Evolutionary conservation across 148 eudicot genomes (phyloP).

Genomic region (Suaeda aralocaspica): DNA sequence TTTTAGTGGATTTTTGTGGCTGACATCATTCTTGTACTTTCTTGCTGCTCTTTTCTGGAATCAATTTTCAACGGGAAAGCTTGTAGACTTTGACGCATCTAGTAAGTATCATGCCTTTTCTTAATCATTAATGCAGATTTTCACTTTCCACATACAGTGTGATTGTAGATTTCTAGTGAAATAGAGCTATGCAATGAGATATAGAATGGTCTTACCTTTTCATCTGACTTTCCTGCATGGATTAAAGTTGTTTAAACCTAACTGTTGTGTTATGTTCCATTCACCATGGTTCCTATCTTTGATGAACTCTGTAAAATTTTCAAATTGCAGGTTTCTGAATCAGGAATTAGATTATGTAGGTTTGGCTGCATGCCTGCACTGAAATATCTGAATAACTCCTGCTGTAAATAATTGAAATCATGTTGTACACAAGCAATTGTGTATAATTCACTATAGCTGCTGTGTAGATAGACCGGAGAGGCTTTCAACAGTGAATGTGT

Average conservation of each 20-base stretch:
- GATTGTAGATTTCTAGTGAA: not conserved
- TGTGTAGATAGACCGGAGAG: not conserved
- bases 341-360: slow-evolving; percentile 10
- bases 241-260: not conserved
- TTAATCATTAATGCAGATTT: not conserved
- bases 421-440: slow-evolving; percentile 15
- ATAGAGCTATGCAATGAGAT: not conserved
- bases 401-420: slow-evolving; percentile 9
- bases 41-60: slow-evolving; percentile 65
- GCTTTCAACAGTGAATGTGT: not conserved
- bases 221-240: not conserved
- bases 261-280: not conserved
- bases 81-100: slow-evolving; percentile 61
- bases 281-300: not conserved
- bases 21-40: slow-evolving; percentile 64
- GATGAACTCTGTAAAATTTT: not conserved
- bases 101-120: slow-evolving; percentile 21
- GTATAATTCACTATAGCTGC: not conserved
- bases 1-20: slow-evolving; percentile 73
- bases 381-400: slow-evolving; percentile 2
- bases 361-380: slow-evolving; percentile 1
- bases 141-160: not conserved
- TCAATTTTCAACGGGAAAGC: slow-evolving; percentile 73
- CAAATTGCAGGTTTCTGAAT: slow-evolving; percentile 28
- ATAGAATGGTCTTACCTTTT: not conserved